Percentiles rank a stretch among this genome's conserved stretches.
Conservation (phyloP, 2,329 filamentous ascomycete species). For the Diaporthe citrichinensis region DNA sequence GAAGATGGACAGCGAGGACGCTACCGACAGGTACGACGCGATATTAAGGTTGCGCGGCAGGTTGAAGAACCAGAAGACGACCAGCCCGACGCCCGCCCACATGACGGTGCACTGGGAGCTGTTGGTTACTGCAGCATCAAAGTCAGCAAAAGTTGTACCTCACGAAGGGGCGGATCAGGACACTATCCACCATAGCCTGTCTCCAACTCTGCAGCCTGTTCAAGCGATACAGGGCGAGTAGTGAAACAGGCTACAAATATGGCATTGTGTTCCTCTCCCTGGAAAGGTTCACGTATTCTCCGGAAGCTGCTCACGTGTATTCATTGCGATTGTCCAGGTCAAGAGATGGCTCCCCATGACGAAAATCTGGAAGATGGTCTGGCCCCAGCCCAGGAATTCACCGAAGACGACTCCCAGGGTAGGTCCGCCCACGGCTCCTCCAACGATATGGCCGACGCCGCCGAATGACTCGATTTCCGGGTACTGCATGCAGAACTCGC, state of each 20-base stretch:
- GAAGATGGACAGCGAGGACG: constrained; percentile 70
- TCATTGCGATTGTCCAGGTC: constrained; percentile 77
- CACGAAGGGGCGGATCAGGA: not conserved
- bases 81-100: constrained; percentile 72
- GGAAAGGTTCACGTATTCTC: no score
- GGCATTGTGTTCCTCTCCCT: not conserved
- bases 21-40: constrained; percentile 73
- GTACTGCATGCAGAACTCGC: constrained; percentile 79
- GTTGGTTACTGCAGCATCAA: constrained; percentile 58
- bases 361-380: constrained; percentile 75
- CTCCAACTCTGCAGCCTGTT: not conserved
- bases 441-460: constrained; percentile 73
- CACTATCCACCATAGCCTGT: not conserved
- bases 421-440: constrained; percentile 52
- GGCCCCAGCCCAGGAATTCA: constrained; percentile 71
- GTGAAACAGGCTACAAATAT: no score
- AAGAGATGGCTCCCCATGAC: constrained; percentile 79
- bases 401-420: constrained; percentile 66
- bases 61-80: constrained; percentile 71
- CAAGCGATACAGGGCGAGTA: not conserved
- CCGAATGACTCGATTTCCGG: constrained; percentile 78
- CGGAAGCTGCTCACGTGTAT: constrained; percentile 55
- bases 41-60: constrained; percentile 74
- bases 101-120: constrained; percentile 74
- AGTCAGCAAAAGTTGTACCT: not conserved